Percentiles rank a stretch among this genome's conserved stretches.
phyloP scores from a whole-genome alignment of 139 green algal genomes.

The Haematococcus lacustris region DNA sequence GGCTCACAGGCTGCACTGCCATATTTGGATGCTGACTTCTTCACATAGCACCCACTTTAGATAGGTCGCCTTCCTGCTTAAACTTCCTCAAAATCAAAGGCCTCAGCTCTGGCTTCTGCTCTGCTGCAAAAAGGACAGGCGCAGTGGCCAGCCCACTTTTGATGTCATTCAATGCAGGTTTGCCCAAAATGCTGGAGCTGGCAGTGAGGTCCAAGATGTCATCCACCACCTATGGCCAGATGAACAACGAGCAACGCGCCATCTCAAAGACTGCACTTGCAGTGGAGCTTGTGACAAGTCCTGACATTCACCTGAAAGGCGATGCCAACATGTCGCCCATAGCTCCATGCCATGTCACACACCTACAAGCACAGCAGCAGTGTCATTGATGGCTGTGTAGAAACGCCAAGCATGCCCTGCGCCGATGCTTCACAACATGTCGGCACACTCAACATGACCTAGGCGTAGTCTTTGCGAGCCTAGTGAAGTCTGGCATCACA shows the following conservation, averaged over 20 bases:
- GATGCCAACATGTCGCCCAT: conserved; percentile 84
- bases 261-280: too few species aligned
- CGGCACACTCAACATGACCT: too few species aligned
- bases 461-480: too few species aligned
- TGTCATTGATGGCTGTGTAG: too few species aligned
- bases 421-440: too few species aligned
- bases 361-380: conserved; percentile 23
- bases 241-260: too few species aligned
- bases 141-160: conserved; percentile 84
- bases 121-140: conserved; percentile 73
- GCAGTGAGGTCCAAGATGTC: conserved; percentile 92
- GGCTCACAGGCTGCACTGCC: neutral
- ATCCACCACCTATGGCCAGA: conserved; percentile 93
- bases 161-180: conserved; percentile 90
- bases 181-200: conserved; percentile 72
- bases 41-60: conserved; percentile 13
- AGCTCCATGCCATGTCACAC: conserved; percentile 58
- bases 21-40: neutral
- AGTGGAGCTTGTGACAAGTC: too few species aligned
- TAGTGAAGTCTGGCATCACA: too few species aligned
- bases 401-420: too few species aligned
- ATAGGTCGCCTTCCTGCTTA: conserved; percentile 65
- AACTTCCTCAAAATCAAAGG: conserved; percentile 84
- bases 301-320: conserved; percentile 93
- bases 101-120: conserved; percentile 53